Evolutionary conservation across 805 yeast genomes (phyloP), one percentile per base, ranked within the genome.

Genomic region (Ogataea paraovalis): DNA sequence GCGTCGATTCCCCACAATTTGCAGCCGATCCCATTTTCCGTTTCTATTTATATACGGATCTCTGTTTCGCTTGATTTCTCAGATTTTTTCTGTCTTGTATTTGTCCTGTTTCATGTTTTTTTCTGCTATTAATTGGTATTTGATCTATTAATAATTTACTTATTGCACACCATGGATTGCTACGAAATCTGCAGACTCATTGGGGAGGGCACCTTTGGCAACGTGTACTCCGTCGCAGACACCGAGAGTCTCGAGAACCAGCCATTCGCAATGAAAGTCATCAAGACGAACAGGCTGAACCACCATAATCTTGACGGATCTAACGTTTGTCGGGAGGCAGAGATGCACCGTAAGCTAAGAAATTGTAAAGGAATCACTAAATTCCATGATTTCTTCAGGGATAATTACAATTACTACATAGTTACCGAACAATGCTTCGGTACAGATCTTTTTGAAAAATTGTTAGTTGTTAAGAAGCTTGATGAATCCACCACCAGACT

Each of bases 351-450:
- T 58, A 75, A 74, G 50, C 71, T 88, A 52, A 61, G 75, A 40
- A 92, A 87, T 64, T 89, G 89, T 2, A 9, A 8, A n/a, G 83
- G 88, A 64, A 87, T 89, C 56, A 92, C 89, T 12, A 80, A 81
- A 19, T 85, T 89, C 61, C 72, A 80, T 43, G 96, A 86, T 61
- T 88, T 92, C 90, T 89, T 88, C 61, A 96, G 88, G 68, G 77
- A 85, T 36, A 81, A 79, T 63, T 92, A 87, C 56, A 88, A 88
- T 67, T 87, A 84, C 64, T 89, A 85, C 60, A 81, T 89, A 47
- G 95, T 86, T 18, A 89, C 96, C 3, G 95, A 89, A 64, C 70
- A 88, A 57, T 96, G 96, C 30, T 80, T 85, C 2, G 97, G 97
- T 32, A 96, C 96, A 39, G 96, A 89, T 63, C 68, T 89, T 46